These are phyloP conservation scores for Exophiala oligosperma DNA, from an alignment of 2,329 filamentous ascomycete genomes.

Conservation along the genomic window DNA sequence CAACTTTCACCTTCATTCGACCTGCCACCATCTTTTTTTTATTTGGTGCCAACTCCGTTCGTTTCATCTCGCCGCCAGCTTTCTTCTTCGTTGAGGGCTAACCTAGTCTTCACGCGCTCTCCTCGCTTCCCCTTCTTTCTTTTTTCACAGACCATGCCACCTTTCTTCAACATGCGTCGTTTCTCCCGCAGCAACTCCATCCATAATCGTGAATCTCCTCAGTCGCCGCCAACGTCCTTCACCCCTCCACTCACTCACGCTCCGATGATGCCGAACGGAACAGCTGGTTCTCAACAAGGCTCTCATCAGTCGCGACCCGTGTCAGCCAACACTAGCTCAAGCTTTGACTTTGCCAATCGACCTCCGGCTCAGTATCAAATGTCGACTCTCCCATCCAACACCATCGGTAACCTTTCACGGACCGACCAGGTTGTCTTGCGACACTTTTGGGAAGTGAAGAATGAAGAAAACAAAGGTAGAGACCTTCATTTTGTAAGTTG, in stretches of 20 bases:
- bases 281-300: conserved; percentile 11
- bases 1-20: not conserved
- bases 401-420: conserved; percentile 23
- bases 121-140: not conserved
- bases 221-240: conserved; percentile 23
- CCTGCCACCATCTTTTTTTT: conserved; percentile 15
- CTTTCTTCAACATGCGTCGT: conserved; percentile 23
- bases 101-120: not conserved
- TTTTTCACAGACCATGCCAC: conserved; percentile 17
- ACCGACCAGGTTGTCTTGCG: conserved; percentile 30
- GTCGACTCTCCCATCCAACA: conserved; percentile 17
- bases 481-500: conserved; percentile 29
- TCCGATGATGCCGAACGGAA: conserved; percentile 21
- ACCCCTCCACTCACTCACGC: conserved; percentile 26
- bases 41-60: not conserved
- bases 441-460: conserved; percentile 30
- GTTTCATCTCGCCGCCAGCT: not conserved
- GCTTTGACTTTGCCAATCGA: conserved; percentile 28
- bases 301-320: conserved; percentile 23
- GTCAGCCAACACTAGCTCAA: conserved; percentile 24
- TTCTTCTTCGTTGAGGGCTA: not conserved
- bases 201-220: conserved; percentile 16
- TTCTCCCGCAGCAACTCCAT: conserved; percentile 22
- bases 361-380: conserved; percentile 20
- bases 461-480: conserved; percentile 26